Conservation (phyloP, 768 basidiomycete species). For the Gloeostereum incarnatum region DNA sequence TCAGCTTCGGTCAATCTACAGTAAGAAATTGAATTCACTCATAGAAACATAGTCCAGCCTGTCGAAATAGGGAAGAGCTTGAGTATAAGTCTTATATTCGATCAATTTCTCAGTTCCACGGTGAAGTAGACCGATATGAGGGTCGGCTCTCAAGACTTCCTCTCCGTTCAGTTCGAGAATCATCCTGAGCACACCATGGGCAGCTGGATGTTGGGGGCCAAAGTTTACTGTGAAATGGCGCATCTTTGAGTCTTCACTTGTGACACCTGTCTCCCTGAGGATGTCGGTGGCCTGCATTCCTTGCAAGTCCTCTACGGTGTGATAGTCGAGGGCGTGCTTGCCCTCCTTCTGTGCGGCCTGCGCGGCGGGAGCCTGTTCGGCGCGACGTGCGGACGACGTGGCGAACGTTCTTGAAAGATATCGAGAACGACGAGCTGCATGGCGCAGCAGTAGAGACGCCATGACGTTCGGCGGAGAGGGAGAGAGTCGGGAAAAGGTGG, state of each 20-base stretch:
- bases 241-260: slow-evolving; percentile 73
- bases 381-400: slow-evolving; percentile 16
- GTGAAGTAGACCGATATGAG: slow-evolving; percentile 93
- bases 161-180: slow-evolving; percentile 98
- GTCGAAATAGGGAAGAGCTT: slow-evolving; percentile 98
- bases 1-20: slow-evolving; percentile 5
- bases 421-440: slow-evolving; percentile 39
- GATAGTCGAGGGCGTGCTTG: slow-evolving; percentile 52
- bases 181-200: slow-evolving; percentile 95
- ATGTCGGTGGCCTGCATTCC: slow-evolving; percentile 73
- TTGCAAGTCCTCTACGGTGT: slow-evolving; percentile 80
- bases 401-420: slow-evolving; percentile 14
- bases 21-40: slow-evolving; percentile 51
- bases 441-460: slow-evolving; percentile 60
- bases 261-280: slow-evolving; percentile 60
- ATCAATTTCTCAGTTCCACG: slow-evolving; percentile 98
- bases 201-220: slow-evolving; percentile 97
- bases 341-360: slow-evolving; percentile 20
- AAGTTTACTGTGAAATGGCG: slow-evolving; percentile 99
- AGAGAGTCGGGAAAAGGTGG: too few species aligned
- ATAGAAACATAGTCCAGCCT: slow-evolving; percentile 99
- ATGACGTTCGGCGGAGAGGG: too few species aligned
- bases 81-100: slow-evolving; percentile 97
- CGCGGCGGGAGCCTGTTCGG: slow-evolving; percentile 17
- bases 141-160: slow-evolving; percentile 82